These are phyloP conservation scores for Metarhizium sp. DNA, from an alignment of 2,329 filamentous ascomycete species.

Conservation along the genomic window DNA sequence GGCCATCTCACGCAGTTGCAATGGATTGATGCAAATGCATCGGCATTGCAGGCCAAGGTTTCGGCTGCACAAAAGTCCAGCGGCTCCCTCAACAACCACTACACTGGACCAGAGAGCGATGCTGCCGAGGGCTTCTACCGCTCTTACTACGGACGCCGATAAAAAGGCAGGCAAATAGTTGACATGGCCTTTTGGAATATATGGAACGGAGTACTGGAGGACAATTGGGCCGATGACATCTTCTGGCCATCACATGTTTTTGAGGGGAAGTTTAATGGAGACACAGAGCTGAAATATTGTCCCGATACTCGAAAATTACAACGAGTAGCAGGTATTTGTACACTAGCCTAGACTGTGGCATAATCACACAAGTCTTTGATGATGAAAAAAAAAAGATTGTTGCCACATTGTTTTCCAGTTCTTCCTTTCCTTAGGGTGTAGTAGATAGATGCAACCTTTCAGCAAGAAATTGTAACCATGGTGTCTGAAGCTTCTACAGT, in stretches of 20 bases:
- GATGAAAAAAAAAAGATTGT: slow-evolving; percentile 2
- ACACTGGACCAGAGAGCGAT: slow-evolving; percentile 54
- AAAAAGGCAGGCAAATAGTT: slow-evolving; percentile 12
- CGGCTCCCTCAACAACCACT: slow-evolving; percentile 48
- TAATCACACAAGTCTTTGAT: slow-evolving; percentile 13
- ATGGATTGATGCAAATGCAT: slow-evolving; percentile 82
- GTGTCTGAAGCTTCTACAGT: background rate
- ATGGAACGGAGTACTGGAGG: slow-evolving; percentile 5
- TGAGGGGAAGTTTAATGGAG: slow-evolving; percentile 2
- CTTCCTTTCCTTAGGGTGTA: background rate
- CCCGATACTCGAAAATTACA: slow-evolving; percentile 12
- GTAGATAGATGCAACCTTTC: background rate
- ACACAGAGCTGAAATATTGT: slow-evolving; percentile 7
- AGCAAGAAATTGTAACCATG: background rate
- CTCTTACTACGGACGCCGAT: slow-evolving; percentile 72
- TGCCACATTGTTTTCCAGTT: slow-evolving; percentile 8
- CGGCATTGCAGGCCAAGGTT: slow-evolving; percentile 74
- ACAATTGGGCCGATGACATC: background rate
- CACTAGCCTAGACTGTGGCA: slow-evolving; percentile 24
- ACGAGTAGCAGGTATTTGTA: slow-evolving; percentile 24
- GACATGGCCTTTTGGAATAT: background rate
- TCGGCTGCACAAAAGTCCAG: slow-evolving; percentile 70
- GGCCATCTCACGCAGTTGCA: slow-evolving; percentile 85
- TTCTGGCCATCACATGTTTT: slow-evolving; percentile 7
- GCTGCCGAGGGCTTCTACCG: slow-evolving; percentile 85